Evolutionary conservation across 2,329 filamentous ascomycete genomes (phyloP).

Genomic region (Periconia digitata): DNA sequence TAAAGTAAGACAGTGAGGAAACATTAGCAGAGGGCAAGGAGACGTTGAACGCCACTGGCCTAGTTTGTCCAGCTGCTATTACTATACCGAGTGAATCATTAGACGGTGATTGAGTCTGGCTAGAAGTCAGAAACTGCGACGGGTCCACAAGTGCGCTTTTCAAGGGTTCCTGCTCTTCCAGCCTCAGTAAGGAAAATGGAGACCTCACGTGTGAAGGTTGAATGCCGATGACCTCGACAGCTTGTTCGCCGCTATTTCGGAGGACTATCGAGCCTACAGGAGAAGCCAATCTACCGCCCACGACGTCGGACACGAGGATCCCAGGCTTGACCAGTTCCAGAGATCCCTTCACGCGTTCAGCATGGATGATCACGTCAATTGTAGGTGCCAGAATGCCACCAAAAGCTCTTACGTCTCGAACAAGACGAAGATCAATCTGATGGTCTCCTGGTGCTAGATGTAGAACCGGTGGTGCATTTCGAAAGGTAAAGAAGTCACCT

Average conservation of each 20-base stretch:
- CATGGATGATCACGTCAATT: slow-evolving; percentile 43
- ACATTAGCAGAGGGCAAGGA: slow-evolving; percentile 20
- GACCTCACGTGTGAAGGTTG: slow-evolving; percentile 31
- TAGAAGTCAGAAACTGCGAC: slow-evolving; percentile 12
- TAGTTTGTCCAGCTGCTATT: slow-evolving; percentile 45
- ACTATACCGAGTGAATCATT: slow-evolving; percentile 10
- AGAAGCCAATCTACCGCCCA: slow-evolving; percentile 51
- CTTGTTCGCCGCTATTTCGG: slow-evolving; percentile 47
- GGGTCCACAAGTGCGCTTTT: slow-evolving; percentile 9
- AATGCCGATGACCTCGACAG: slow-evolving; percentile 40
- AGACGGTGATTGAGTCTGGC: slow-evolving; percentile 10
- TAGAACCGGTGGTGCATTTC: slow-evolving; percentile 53
- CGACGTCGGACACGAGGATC: slow-evolving; percentile 55
- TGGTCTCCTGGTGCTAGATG: slow-evolving; percentile 54
- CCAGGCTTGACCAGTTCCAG: slow-evolving; percentile 37
- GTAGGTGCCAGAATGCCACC: slow-evolving; percentile 54
- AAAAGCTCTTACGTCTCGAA: slow-evolving; percentile 60
- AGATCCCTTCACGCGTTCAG: slow-evolving; percentile 21
- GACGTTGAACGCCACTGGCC: slow-evolving; percentile 43
- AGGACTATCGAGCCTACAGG: slow-evolving; percentile 52
- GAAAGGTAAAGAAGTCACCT: slow-evolving; percentile 58
- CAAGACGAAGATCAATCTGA: slow-evolving; percentile 54
- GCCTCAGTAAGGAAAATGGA: slow-evolving; percentile 6
- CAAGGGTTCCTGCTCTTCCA: slow-evolving; percentile 10
- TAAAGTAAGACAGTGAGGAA: slow-evolving; percentile 25